Evolutionary conservation across 1,284 basidiomycete species (phyloP), one percentile per base, ranked within the genome.

Genomic region (Cryptococcus sp.): DNA sequence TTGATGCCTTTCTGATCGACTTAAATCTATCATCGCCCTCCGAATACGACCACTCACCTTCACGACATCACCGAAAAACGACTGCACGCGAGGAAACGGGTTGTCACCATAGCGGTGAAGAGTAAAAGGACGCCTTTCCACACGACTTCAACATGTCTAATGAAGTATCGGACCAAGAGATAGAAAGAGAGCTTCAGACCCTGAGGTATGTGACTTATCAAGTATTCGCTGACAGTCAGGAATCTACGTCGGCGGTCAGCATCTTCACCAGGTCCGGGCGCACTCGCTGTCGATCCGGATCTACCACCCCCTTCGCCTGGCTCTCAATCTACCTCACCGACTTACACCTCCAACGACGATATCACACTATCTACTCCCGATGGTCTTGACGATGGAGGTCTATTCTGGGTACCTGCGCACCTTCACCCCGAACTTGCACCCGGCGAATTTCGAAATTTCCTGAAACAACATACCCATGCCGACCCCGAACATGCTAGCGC

Each of bases 341-440:
- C 59, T 9, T 69, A 67, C 57, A 60, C 70, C 31, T 69, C 70
- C 50, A 65, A 70, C 59, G 67, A 72, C 59, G 69, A 71, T 54
- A 62, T 70, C 37, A 70, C 70, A 7, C 60, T 74, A 47, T 59
- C 66, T 11, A 60, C 69, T 2, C 63, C 65, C 24, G 62, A 69
- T 43, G 67, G 67, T 28, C 54, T 70, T 36, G 61, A 70, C 22
- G 64, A 67, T 13, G 58, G 59, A 4, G 64, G 64, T 11, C 83
- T 97, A 55, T 98, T 97, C 79, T 98, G 94, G 94, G 91, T 98
- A 16, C 94, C 94, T 37, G 94, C 94, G 14, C 84, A 87, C 51
- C 79, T 97, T 21, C 94, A 98, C 70, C 96, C 94, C 19, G 94
- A 98, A 78, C 88, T 98, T 68, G 94, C 93, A 1, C 96, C 96